Conservation (phyloP, 2,329 filamentous ascomycete species). For the Ophioceras dolichostomum region DNA sequence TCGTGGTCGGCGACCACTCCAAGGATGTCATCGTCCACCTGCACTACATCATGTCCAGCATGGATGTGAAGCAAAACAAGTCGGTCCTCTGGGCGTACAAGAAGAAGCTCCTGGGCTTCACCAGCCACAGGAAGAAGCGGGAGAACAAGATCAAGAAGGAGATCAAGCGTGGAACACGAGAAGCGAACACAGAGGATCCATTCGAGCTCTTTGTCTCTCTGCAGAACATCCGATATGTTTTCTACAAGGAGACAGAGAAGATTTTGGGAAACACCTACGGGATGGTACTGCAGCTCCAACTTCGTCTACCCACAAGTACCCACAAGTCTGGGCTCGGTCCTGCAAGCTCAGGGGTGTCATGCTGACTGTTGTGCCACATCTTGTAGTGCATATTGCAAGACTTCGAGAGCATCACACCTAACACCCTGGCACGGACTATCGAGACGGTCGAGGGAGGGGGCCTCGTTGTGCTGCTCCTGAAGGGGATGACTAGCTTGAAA, state of each 20-base stretch:
- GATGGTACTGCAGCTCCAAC: constrained; percentile 41
- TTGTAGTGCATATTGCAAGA: constrained; percentile 76
- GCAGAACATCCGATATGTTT: constrained; percentile 96
- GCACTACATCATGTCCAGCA: constrained; percentile 81
- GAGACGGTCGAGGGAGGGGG: constrained; percentile 97
- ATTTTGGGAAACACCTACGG: constrained; percentile 96
- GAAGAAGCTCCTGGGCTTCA: constrained; percentile 91
- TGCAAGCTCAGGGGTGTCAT: too few species aligned
- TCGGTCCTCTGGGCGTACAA: constrained; percentile 98
- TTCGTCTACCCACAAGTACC: not conserved
- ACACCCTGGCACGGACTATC: constrained; percentile 83
- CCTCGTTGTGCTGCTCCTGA: constrained; percentile 77
- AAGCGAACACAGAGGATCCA: constrained; percentile 84
- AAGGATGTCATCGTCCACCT: constrained; percentile 94
- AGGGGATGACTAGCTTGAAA: constrained; percentile 94
- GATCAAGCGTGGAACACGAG: constrained; percentile 86
- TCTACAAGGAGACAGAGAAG: constrained; percentile 99
- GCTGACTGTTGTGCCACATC: constrained; percentile 4
- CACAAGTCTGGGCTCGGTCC: too few species aligned
- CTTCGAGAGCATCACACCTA: constrained; percentile 96
- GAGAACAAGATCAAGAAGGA: constrained; percentile 98
- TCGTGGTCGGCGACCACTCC: constrained; percentile 88
- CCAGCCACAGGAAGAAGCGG: constrained; percentile 91
- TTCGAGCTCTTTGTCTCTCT: constrained; percentile 96
- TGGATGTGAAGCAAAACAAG: constrained; percentile 86